Conservation (phyloP, 2,329 filamentous ascomycete species). For the Cercospora sp. region DNA sequence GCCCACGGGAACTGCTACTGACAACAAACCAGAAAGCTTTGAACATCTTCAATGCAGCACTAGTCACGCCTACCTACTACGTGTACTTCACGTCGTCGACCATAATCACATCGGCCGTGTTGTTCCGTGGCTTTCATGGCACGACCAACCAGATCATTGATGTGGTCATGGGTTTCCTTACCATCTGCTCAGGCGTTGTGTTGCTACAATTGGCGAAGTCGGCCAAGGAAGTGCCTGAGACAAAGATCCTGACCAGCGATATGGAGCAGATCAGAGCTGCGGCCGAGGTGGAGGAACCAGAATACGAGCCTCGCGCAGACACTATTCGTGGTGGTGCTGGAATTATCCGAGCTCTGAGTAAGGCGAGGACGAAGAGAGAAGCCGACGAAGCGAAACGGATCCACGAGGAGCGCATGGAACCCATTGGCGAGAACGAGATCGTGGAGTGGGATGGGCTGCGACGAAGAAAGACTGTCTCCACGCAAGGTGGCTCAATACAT, state of each 20-base stretch:
- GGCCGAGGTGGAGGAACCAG: conserved; percentile 91
- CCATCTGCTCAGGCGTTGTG: conserved; percentile 90
- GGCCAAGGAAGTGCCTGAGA: conserved; percentile 92
- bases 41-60: conserved; percentile 92
- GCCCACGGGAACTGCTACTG: conserved; percentile 12
- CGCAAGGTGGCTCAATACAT: conserved; percentile 41
- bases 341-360: conserved; percentile 80
- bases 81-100: conserved; percentile 97
- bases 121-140: conserved; percentile 94
- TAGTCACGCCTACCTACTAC: conserved; percentile 98
- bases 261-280: conserved; percentile 94
- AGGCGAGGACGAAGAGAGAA: conserved; percentile 73
- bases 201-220: conserved; percentile 96
- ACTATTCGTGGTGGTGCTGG: conserved; percentile 89
- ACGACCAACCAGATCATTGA: conserved; percentile 77
- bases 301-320: conserved; percentile 93
- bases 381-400: conserved; percentile 75
- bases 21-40: conserved; percentile 79
- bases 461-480: conserved; percentile 61
- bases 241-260: conserved; percentile 87
- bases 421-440: conserved; percentile 74
- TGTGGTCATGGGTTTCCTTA: conserved; percentile 88
- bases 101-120: conserved; percentile 86
- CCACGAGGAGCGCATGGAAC: conserved; percentile 76
- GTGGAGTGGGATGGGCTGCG: conserved; percentile 92